phyloP scores from a whole-genome alignment of 352 stramenopile genomes.

The Pythium inflatum region DNA sequence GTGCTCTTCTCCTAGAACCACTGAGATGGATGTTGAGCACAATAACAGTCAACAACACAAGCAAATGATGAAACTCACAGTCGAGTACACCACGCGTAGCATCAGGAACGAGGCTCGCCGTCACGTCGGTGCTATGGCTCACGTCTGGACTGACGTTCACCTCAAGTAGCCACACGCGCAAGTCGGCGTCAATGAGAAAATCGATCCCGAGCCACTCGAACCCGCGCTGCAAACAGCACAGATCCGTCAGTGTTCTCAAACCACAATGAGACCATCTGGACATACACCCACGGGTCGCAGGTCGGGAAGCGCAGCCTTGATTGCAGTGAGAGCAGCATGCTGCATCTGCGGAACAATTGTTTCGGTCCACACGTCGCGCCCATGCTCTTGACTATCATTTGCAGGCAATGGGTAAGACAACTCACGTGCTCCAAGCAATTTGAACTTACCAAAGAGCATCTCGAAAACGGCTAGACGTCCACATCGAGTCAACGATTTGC shows the following conservation, averaged over 20 bases:
- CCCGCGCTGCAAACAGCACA: constrained; percentile 40
- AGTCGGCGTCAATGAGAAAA: constrained; percentile 69
- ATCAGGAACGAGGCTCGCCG: constrained; percentile 49
- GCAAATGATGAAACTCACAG: constrained; percentile 31
- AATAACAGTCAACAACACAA: neutral
- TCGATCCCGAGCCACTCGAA: constrained; percentile 90
- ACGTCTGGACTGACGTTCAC: constrained; percentile 90
- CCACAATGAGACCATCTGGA: too few species aligned
- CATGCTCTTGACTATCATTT: constrained; percentile 37
- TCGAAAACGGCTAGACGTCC: constrained; percentile 51
- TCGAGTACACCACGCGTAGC: constrained; percentile 59
- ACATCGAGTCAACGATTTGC: constrained; percentile 55
- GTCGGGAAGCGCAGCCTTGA: constrained; percentile 49
- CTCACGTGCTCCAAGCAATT: too few species aligned
- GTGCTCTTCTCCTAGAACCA: constrained; percentile 10
- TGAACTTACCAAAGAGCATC: constrained; percentile 40
- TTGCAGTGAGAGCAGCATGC: constrained; percentile 37
- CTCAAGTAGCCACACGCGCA: constrained; percentile 76
- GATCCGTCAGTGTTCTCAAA: too few species aligned
- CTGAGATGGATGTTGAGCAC: too few species aligned
- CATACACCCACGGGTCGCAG: constrained; percentile 59
- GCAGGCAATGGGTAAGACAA: neutral
- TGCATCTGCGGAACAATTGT: constrained; percentile 66
- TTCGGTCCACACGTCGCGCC: constrained; percentile 53
- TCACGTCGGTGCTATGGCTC: constrained; percentile 75